These are phyloP conservation scores for Hypsizygus ulmarius DNA, from an alignment of 1,284 basidiomycete species.

Conservation along the genomic window DNA sequence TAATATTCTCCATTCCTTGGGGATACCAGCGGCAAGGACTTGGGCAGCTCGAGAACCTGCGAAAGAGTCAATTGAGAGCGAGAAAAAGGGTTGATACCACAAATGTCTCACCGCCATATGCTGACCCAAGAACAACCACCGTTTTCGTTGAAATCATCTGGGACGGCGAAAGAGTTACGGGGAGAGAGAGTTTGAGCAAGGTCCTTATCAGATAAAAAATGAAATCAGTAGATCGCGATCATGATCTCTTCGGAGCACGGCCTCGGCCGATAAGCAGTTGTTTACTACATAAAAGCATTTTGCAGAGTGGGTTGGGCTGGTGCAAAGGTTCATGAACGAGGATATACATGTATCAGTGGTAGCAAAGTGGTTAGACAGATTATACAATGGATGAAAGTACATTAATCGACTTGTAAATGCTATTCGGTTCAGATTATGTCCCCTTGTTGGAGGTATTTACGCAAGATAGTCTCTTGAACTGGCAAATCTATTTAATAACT, in stretches of 20 bases:
- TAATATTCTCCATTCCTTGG: slow-evolving; percentile 62
- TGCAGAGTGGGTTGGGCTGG: no score
- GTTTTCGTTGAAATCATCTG: slow-evolving; percentile 36
- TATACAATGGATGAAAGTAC: slow-evolving; percentile 2
- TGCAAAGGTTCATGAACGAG: no score
- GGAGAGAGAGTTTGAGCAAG: slow-evolving; percentile 4
- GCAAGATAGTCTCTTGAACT: slow-evolving; percentile 22
- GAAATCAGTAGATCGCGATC: no score
- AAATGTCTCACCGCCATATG: slow-evolving; percentile 49
- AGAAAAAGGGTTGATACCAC: background rate
- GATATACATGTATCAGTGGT: no score
- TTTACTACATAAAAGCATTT: no score
- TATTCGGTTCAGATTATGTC: slow-evolving; percentile 13
- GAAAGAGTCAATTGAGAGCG: background rate
- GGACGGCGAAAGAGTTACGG: background rate
- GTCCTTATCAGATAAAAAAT: slow-evolving; percentile 17
- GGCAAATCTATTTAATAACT: background rate
- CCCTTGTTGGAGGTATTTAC: slow-evolving; percentile 17
- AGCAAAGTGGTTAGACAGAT: background rate
- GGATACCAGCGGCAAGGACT: slow-evolving; percentile 54
- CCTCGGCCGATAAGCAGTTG: background rate
- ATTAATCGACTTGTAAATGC: background rate
- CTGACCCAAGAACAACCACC: slow-evolving; percentile 58
- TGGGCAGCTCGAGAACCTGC: slow-evolving; percentile 53
- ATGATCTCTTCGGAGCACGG: background rate